Evolutionary conservation across 345 rosid genomes (phyloP), one percentile per base, ranked within the genome.

Genomic region (Capsella bursapastoris): DNA sequence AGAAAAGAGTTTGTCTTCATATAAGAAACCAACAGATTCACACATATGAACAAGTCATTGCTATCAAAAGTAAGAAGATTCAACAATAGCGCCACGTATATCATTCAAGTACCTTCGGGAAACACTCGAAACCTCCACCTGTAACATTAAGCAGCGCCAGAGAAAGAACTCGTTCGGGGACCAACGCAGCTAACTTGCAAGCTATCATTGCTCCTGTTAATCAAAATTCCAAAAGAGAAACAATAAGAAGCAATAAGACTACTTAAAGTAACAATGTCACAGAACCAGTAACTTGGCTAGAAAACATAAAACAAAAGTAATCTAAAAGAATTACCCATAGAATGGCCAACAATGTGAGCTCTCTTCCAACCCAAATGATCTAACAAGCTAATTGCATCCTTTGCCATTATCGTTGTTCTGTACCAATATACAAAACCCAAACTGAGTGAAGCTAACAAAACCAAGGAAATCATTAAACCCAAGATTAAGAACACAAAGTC

Each of bases 91-190:
- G 44, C 41, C 66, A 13, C 57, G 66, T 29, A 37, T 64, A 18
- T 7, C 43, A 44, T 48, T 5, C 51, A 49, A 63, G 61, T 95
- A 92, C 99, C 99, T 87, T 92, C 0, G 99, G 99, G 44, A 88
- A 81, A 78, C 99, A 92, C 74, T 95, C 82, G 47, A 86, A 92
- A 55, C 99, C 99, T 57, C 99, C 99, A 62, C 99, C 99, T 3
- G 99, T 95, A 7, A 92, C 99, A 72, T 90, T 95, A 62, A 95
- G 92, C 57, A 95, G 78, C 1, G 98, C 99, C 75, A 95, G 72
- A 44, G 99, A 92, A 50, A 87, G 74, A 78, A 95, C 82, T 72
- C 99, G 85, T 12, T 82, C 77, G 0, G 99, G 99, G 63, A 77
- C 97, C 87, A 88, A 76, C 62, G 96, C 93, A 61, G 97, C 97